Evolutionary conservation across 2,329 filamentous ascomycete genomes (phyloP), one percentile per base, ranked within the genome.

Genomic region (Dothiorella sarmentorum): DNA sequence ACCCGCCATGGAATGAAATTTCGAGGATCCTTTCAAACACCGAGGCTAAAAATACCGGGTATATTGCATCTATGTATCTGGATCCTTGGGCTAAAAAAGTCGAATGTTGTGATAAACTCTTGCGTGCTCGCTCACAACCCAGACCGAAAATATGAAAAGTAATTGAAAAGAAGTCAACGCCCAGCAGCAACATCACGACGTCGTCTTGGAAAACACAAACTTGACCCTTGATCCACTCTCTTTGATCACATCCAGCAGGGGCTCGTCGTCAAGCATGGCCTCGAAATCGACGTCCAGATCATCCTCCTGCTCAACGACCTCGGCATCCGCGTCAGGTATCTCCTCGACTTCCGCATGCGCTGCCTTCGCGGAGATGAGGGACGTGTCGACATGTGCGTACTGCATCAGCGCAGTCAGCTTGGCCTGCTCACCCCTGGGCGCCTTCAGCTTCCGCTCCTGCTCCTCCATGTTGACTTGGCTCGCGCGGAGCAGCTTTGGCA

Each of bases 371-470:
- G 31, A 26, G 65, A 71, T 52, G 72, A 74, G 62, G 61, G 69
- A 45, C 74, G 78, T 60, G 73, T 79, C 24, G 75, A 78, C 60
- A 69, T 79, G 58, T 70, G 73, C 51, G 66, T 79, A 84, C 60
- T 78, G 74, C 81, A 84, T 83, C 43, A 84, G 66, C 61, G 79
- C 77, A 44, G 72, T 66, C 70, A 82, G 71, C 63, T 79, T 81
- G 1, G 69, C 71, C 56, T 73, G 70, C 38, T 61, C 68, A 35
- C 60, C 63, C 24, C 64, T 70, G 59, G 68, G 66, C 13, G 65
- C 71, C 57, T 71, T 68, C 11, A 79, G 71, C 44, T 68, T 68
- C 11, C 69, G 71, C 60, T 82, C 75, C 56, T 80, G 74, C 22
- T 69, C 73, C 10, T 74, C 73, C 58, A 80, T 74, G 42, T 82